Base-by-base conservation (phyloP, 805 yeast species). In the Yarrowia hollandica region DNA sequence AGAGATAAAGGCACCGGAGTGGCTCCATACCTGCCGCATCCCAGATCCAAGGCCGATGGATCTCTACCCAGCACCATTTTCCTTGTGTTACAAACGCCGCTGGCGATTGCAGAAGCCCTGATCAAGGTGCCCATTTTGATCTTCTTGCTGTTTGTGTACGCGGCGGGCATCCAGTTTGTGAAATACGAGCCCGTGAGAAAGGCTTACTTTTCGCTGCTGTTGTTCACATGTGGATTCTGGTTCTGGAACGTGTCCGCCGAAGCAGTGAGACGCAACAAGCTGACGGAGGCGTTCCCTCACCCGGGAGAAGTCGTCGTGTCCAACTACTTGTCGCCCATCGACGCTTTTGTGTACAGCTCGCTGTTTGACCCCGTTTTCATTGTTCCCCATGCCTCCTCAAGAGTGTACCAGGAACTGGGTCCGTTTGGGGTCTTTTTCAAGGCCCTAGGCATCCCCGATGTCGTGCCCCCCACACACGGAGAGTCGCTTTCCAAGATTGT, bases 1-100 rank as follows among this genome's bases (percentile, higher is more conserved):
- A 79, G 96, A 71, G 97, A 90, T 68, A 87, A 84, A 62, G 94
- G 92, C 4, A 90, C 97, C 1, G 97, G 97, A n/a, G 87, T 90
- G 31, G 85, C 96, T 0, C 97, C 97, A 2, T 90, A 89, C 64
- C 75, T 86, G 73, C 96, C 96, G 2, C 62, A 62, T 16, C 62
- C 68, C 4, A 61, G 66, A 10, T 37, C 59, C 28, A 55, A 38
- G 16, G 48, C 59, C 31, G 48, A 55, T 12, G 59, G 59, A 0
- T 30, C 50, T 16, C 39, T 41, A 1, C 39, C 50, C 5, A 16
- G 31, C 19, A 38, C 59, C 9, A 9, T 55, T 7, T 30, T 28
- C 9, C 18, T 31, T 8, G 9, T 39, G 14, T 22, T 55, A 1
- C 39, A 41, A 30, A n/a, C 59, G 8, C 59, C 59, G 1, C 14